Percentiles rank a stretch among this genome's conserved stretches.
These are phyloP conservation scores for Polyplosphaeria fusca DNA, from an alignment of 495 filamentous ascomycete genomes.

Conservation along the genomic window DNA sequence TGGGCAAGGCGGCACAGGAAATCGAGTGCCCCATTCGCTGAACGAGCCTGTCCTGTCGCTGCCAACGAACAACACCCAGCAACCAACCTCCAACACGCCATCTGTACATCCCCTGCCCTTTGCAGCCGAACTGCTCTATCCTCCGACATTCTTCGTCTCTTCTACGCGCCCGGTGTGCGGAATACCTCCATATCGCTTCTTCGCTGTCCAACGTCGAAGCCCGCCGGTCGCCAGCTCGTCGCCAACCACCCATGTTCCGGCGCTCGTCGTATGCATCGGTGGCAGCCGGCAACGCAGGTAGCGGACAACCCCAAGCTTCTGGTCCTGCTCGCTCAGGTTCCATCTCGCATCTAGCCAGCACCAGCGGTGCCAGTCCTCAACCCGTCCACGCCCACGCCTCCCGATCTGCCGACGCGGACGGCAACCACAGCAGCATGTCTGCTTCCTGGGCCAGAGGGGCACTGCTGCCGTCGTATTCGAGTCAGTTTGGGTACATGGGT, in stretches of 20 bases:
- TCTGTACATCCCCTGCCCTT: background rate
- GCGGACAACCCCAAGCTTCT: constrained; percentile 33
- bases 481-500: constrained; percentile 48
- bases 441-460: constrained; percentile 45
- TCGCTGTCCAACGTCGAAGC: too few species aligned
- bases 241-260: constrained; percentile 32
- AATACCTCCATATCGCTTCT: too few species aligned
- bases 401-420: constrained; percentile 42
- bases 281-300: constrained; percentile 57
- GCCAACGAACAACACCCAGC: constrained; percentile 6
- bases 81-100: background rate
- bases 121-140: background rate
- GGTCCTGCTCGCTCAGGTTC: constrained; percentile 50
- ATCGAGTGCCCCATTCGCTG: constrained; percentile 22
- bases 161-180: too few species aligned
- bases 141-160: too few species aligned
- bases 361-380: constrained; percentile 43
- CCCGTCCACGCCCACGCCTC: constrained; percentile 30
- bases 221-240: background rate
- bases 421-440: constrained; percentile 39
- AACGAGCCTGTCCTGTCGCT: constrained; percentile 8
- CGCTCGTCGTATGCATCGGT: constrained; percentile 76
- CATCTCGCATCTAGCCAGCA: constrained; percentile 62
- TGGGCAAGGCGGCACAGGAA: constrained; percentile 22
- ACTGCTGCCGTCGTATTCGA: constrained; percentile 51